A percentile compares a stretch with the other conserved stretches of the same genome.
Evolutionary conservation across 305 asterid species (phyloP).

Genomic region (Caryopteris hybrid): DNA sequence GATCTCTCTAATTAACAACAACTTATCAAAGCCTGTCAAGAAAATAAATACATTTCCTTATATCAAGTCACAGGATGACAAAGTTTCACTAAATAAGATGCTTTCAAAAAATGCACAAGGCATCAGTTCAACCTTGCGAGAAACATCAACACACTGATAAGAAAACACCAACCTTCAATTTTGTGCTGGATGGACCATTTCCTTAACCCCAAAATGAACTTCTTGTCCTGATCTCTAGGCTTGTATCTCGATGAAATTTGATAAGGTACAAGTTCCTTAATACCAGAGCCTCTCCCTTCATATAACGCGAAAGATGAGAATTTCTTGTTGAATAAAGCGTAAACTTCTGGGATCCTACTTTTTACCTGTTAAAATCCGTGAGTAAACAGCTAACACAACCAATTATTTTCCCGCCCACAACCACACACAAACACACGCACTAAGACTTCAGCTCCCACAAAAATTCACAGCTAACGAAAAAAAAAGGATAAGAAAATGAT

Average conservation of each 20-base stretch:
- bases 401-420: not conserved
- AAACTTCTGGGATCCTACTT: constrained; percentile 37
- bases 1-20: constrained; percentile 43
- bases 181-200: constrained; percentile 39
- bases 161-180: constrained; percentile 31
- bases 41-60: constrained; percentile 9
- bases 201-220: constrained; percentile 32
- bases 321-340: constrained; percentile 59
- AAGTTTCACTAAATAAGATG: not conserved
- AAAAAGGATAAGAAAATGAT: not conserved
- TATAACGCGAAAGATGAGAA: constrained; percentile 68
- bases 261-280: constrained; percentile 40
- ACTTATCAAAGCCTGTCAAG: constrained; percentile 40
- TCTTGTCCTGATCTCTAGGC: constrained; percentile 51
- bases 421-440: not conserved
- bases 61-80: constrained; percentile 8
- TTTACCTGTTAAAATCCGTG: constrained; percentile 40
- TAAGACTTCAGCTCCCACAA: not conserved
- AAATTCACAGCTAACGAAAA: not conserved
- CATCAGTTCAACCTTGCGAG: not conserved
- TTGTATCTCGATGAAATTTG: constrained; percentile 44
- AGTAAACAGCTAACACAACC: not conserved
- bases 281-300: constrained; percentile 37
- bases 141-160: constrained; percentile 3
- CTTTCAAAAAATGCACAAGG: not conserved